Base-by-base conservation (phyloP, 2,329 filamentous ascomycete genomes). In the Fusarium dlaminii region DNA sequence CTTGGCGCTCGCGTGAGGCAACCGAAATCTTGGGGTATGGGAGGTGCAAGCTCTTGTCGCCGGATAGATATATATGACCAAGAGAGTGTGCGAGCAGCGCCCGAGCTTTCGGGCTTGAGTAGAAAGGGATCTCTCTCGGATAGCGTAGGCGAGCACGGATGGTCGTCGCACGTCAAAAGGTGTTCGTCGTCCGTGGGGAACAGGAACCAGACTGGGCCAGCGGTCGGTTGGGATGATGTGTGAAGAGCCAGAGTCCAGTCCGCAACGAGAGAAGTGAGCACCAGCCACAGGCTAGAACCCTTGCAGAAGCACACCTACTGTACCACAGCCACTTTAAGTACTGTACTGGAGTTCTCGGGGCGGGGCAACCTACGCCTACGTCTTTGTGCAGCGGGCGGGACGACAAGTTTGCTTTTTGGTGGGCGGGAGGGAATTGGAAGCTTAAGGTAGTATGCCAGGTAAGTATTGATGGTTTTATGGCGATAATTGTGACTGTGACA, bases 1-100 rank as follows among this genome's bases (percentile, higher is more conserved):
- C 70, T 75, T 71, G 75, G 68, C 72, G 72, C 75, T 77, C 75
- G 75, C 67, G 74, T 77, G 76, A 78, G 76, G 72, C 66, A 77
- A 62, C 68, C 63, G 61, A 65, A 67, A 71, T 73, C 66, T 59
- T 52, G 32, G 46, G 48, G 59, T 30, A n/a, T 48, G 45, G 30
- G 40, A 42, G 42, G 39, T 40, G 64, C 64, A 61, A 66, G 51
- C 42, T 57, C 30, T 67, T 70, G 43, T 46, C 27, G 61, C 54
- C 36, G 63, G 65, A 58, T 61, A 69, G 62, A 57, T 68, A 61
- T 67, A 60, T 66, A 42, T 39, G 56, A 24, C 40, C 52, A 67
- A 75, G 67, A 59, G 76, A 76, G 71, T 72, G 74, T 68, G 65
- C 52, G 68, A 63, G 52, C 52, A 45, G 49, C 58, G 72, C 75